Conservation (phyloP, 257 asterid genomes). For the Echites panduratus region DNA sequence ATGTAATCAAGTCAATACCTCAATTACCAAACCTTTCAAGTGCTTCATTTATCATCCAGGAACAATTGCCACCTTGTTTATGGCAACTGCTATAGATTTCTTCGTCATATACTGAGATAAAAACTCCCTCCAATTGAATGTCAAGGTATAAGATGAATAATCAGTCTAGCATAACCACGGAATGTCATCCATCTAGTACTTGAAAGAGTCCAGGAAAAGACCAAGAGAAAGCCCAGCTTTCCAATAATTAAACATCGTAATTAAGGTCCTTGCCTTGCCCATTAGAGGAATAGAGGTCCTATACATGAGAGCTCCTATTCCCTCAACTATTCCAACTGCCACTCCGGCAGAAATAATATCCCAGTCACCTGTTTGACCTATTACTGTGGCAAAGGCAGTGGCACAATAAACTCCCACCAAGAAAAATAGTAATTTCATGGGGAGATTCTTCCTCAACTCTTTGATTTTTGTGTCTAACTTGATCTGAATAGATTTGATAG, state of each 20-base stretch:
- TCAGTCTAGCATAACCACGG: neutral
- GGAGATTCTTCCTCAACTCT: conserved; percentile 59
- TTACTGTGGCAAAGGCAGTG: conserved; percentile 84
- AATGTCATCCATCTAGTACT: conserved; percentile 36
- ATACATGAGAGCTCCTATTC: conserved; percentile 90
- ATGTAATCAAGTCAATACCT: neutral
- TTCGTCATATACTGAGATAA: neutral
- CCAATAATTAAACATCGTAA: conserved; percentile 79
- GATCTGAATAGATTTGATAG: conserved; percentile 45
- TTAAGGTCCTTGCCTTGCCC: conserved; percentile 37
- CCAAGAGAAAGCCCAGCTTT: conserved; percentile 85
- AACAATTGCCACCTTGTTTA: neutral
- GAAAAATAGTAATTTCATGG: conserved; percentile 60
- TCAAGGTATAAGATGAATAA: neutral
- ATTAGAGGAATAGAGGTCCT: conserved; percentile 48
- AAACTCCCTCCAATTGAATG: neutral
- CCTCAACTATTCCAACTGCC: conserved; percentile 89
- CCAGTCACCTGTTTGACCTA: conserved; percentile 99
- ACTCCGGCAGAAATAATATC: conserved; percentile 90
- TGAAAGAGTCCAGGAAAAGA: conserved; percentile 89
- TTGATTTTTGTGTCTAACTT: conserved; percentile 41
- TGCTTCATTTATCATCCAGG: neutral
- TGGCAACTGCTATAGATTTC: neutral
- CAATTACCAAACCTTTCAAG: neutral
- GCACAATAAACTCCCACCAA: conserved; percentile 92